phyloP scores from a whole-genome alignment of 78 protist species.

The Planoprotostelium fungivorum region DNA sequence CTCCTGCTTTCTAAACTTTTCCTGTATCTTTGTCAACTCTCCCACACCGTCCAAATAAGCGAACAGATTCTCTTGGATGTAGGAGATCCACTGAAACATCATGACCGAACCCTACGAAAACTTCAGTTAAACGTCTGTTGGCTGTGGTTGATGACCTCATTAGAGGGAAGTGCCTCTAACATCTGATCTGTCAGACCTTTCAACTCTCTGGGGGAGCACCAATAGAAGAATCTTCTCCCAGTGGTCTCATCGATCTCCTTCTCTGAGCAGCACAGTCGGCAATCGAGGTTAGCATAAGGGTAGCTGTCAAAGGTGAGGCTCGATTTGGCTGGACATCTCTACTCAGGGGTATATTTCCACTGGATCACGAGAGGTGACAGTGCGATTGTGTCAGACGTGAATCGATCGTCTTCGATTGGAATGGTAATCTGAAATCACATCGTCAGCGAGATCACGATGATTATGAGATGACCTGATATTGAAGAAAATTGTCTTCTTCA shows the following conservation, averaged over 20 bases:
- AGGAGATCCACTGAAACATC: neutral
- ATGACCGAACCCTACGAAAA: neutral
- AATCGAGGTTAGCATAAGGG: too few relatives aligned
- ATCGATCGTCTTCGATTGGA: neutral
- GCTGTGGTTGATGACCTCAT: neutral
- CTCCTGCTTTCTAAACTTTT: neutral
- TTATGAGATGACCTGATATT: neutral
- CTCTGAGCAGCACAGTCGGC: too few relatives aligned
- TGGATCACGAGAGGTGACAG: neutral
- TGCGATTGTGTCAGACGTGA: neutral
- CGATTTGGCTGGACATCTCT: neutral
- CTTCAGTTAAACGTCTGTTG: neutral
- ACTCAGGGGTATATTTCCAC: neutral
- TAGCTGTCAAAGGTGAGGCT: neutral
- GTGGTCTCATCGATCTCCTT: neutral
- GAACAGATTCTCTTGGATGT: neutral
- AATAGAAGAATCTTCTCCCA: neutral
- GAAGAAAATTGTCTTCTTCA: neutral
- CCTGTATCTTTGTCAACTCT: neutral
- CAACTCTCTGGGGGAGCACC: neutral
- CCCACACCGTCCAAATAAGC: neutral
- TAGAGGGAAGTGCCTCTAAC: neutral
- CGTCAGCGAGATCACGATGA: neutral
- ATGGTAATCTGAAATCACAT: neutral
- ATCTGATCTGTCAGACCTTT: neutral